These are phyloP conservation scores for Globisporangium acanthophoron DNA, from an alignment of 352 stramenopile genomes.

Conservation along the genomic window DNA sequence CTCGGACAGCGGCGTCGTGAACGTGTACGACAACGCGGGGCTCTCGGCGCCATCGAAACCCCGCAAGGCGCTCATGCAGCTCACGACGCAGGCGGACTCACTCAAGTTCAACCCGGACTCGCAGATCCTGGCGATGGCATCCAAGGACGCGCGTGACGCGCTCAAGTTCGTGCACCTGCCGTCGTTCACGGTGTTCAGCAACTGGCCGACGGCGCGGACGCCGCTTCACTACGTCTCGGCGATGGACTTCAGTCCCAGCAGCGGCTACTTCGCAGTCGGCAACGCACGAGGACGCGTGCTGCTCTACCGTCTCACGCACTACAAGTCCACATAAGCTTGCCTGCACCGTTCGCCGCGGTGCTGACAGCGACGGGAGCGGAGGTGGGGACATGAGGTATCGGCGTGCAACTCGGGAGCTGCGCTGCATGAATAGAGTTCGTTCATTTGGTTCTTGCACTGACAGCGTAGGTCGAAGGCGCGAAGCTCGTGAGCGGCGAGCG, in stretches of 20 bases:
- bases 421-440: neutral
- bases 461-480: neutral
- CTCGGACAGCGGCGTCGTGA: conserved; percentile 96
- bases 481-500: neutral
- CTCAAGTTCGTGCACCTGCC: conserved; percentile 96
- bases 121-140: conserved; percentile 94
- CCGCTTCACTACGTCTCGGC: conserved; percentile 95
- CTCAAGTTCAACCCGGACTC: conserved; percentile 92
- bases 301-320: conserved; percentile 96
- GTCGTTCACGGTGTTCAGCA: conserved; percentile 93
- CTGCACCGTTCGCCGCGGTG: neutral
- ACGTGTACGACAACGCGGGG: conserved; percentile 90
- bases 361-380: neutral
- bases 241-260: conserved; percentile 95
- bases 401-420: neutral
- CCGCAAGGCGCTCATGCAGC: conserved; percentile 95
- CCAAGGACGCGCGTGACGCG: conserved; percentile 87
- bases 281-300: conserved; percentile 97
- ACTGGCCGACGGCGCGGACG: conserved; percentile 96
- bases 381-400: neutral
- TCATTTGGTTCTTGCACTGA: neutral
- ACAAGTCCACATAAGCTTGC: conserved; percentile 69
- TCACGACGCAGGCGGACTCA: conserved; percentile 89
- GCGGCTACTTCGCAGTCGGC: conserved; percentile 92
- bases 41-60: conserved; percentile 53